Conservation (phyloP, 805 yeast genomes). For the Wickerhamia fluorescens region DNA sequence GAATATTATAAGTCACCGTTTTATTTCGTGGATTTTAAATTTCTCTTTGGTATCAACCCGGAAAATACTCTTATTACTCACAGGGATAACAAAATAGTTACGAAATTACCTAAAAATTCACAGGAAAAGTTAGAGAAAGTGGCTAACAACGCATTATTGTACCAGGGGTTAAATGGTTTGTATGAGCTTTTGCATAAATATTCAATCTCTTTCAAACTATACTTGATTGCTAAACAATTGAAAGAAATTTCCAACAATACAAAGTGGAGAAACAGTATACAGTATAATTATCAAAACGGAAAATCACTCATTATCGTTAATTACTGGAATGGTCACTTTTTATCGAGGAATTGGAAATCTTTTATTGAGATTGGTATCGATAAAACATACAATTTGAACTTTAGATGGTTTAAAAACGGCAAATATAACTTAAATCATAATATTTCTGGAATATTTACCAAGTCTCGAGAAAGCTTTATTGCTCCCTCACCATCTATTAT, state of each 20-base stretch:
- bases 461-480: conserved; percentile 1
- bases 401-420: conserved; percentile 62
- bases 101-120: conserved; percentile 24
- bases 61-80: conserved; percentile 27
- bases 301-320: conserved; percentile 47
- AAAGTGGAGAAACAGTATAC: conserved; percentile 55
- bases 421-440: conserved; percentile 22
- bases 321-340: conserved; percentile 52
- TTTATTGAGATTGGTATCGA: conserved; percentile 58
- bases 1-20: conserved; percentile 51
- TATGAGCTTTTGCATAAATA: conserved; percentile 52
- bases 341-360: conserved; percentile 42
- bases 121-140: conserved; percentile 43
- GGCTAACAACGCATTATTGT: conserved; percentile 46
- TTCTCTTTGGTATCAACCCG: conserved; percentile 46
- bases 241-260: conserved; percentile 36
- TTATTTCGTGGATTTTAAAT: conserved; percentile 69
- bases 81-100: conserved; percentile 16
- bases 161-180: conserved; percentile 43
- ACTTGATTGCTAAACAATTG: conserved; percentile 53
- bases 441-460: conserved; percentile 7
- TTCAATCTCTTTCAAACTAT: conserved; percentile 57
- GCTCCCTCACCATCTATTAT: too few relatives aligned
- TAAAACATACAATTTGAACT: conserved; percentile 38
- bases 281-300: conserved; percentile 50